Evolutionary conservation across 2,329 filamentous ascomycete genomes (phyloP), one percentile per base, ranked within the genome.

Genomic region (Orbilia javanica): DNA sequence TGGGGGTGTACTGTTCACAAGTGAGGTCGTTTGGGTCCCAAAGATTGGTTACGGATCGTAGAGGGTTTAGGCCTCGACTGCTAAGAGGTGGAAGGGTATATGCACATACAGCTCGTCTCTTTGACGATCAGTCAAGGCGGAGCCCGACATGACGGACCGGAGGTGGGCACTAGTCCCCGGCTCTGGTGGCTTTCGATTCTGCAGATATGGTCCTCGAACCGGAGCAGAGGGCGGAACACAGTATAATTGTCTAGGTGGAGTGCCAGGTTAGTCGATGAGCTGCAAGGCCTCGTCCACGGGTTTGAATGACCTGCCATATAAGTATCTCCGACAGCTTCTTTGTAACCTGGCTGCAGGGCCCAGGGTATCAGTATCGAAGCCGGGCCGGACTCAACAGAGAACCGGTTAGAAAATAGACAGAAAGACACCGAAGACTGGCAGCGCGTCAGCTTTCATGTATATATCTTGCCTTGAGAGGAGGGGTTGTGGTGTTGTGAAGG

Each of bases 81-180:
- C 10, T n/a, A 20, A 18, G 20, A 20, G 57, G 36, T 27, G 15
- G 42, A 42, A 25, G 15, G 60, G 34, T 29, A 39, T 13, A 64
- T 3, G 27, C 27, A 71, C 74, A 57, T 78, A 78, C 74, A 78
- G 67, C 52, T 78, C 74, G 52, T 78, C 74, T 44, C 74, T 67
- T 62, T 78, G 74, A 68, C 74, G 74, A 64, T 78, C 74, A 46
- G 62, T 72, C 52, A 78, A 57, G 27, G 67, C 66, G 15, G 74
- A 78, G 36, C 62, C 53, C 27, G 74, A 67, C 74, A 78, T 78
- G 67, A 42, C 62, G 46, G 39, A 20, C 36, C 29, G 65, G 31
- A 48, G n/a, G 44, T 42, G 25, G 22, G 7, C 13, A 42, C 27
- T 34, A 20, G n/a, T 55, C 13, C 22, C 39, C 50, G 60, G 1